These are phyloP conservation scores for Apiosordaria backusii DNA, from an alignment of 495 filamentous ascomycete species.

Conservation along the genomic window DNA sequence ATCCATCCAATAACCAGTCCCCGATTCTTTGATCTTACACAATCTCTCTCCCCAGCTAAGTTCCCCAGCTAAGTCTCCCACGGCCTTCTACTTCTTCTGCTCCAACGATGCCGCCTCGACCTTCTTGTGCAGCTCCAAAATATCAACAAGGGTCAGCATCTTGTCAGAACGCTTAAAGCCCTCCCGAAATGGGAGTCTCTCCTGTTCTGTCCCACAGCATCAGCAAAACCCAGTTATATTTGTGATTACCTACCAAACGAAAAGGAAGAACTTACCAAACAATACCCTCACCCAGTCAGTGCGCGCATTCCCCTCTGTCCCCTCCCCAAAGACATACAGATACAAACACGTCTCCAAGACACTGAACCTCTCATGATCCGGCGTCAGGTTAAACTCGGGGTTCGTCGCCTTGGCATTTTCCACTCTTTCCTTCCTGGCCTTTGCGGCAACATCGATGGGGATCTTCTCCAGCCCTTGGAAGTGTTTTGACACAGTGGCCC, in stretches of 20 bases:
- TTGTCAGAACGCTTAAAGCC: slow-evolving; percentile 26
- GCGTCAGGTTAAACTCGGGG: slow-evolving; percentile 28
- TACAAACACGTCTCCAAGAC: slow-evolving; percentile 31
- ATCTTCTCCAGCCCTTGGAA: slow-evolving; percentile 23
- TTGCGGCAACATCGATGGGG: slow-evolving; percentile 25
- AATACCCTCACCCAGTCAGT: slow-evolving; percentile 27
- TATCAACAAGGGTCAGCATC: slow-evolving; percentile 19
- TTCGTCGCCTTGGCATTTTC: slow-evolving; percentile 17
- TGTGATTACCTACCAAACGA: background rate
- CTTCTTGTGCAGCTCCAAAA: slow-evolving; percentile 26
- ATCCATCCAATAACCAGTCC: too few species aligned
- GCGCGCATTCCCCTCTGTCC: slow-evolving; percentile 20
- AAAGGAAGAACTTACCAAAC: slow-evolving; percentile 23
- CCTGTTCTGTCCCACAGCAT: slow-evolving; percentile 19
- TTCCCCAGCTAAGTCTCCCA: too few species aligned
- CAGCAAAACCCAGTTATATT: background rate
- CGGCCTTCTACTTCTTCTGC: too few species aligned
- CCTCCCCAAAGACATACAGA: slow-evolving; percentile 29
- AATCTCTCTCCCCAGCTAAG: too few species aligned
- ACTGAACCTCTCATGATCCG: slow-evolving; percentile 17
- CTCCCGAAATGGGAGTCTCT: slow-evolving; percentile 31
- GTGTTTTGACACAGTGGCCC: slow-evolving; percentile 12
- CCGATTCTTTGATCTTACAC: too few species aligned
- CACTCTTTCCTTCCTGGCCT: slow-evolving; percentile 24
- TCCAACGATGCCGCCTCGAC: slow-evolving; percentile 15